Evolutionary conservation across 2,329 filamentous ascomycete species (phyloP), one percentile per base, ranked within the genome.

Genomic region (Periconia macrospinosa): DNA sequence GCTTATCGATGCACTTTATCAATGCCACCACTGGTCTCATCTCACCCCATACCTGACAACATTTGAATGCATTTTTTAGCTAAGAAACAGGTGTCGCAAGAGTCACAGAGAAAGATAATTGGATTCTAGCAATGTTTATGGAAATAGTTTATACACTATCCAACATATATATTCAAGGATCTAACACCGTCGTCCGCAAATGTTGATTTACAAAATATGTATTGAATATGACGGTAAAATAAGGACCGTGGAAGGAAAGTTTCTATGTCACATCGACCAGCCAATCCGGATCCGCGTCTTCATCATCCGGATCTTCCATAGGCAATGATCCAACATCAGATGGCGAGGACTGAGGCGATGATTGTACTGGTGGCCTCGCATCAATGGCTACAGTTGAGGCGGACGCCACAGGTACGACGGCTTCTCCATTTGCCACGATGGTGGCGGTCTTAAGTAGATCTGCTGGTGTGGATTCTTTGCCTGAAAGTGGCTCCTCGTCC

Each of bases 221-320:
- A 27, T 27, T 27, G 23, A 27, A 27, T 8, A 27, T 27, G 23
- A 27, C 23, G 3, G 3, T 13, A 37, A 13, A 37, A 37, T 6
- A 6, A 37, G n/a, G 5, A 27, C 23, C 3, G 23, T 27, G 23
- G 23, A 27, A 27, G 8, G 23, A 27, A 27, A 8, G 3, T 27
- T 3, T 27, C 40, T 49, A 70, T 23, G 67, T 70, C 43, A 41
- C 67, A 47, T 71, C 68, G 2, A 72, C 62, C 42, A 87, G 67
- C 85, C 85, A 87, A 42, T 87, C 84, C 2, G 85, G 85, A 57
- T 87, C 84, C 2, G 83, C 83, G 65, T 87, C 84, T 47, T 86
- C 83, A 60, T 87, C 85, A 30, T 87, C 85, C 0, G 85, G 84
- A 61, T 87, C 85, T 60, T 87, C 81, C 1, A 84, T 83, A 8